phyloP scores from a whole-genome alignment of 2,329 filamentous ascomycete genomes.

The Diaporthe longicolla region DNA sequence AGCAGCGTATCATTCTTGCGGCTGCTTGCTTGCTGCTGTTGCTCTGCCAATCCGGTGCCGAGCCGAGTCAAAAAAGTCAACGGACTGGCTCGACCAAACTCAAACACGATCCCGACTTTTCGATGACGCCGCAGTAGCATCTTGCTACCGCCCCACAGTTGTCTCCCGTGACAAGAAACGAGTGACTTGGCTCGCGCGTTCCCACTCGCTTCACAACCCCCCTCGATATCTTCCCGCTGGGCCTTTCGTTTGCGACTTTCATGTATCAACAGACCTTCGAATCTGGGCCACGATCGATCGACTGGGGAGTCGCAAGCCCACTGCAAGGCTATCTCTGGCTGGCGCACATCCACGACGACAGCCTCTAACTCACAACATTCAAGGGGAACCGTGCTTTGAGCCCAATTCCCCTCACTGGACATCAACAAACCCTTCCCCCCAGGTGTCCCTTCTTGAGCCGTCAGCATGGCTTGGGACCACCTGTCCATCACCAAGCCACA shows the following conservation, averaged over 20 bases:
- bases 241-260: slow-evolving; percentile 39
- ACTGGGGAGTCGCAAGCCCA: slow-evolving; percentile 46
- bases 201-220: not conserved
- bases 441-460: slow-evolving; percentile 28
- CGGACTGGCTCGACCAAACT: slow-evolving; percentile 3
- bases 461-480: slow-evolving; percentile 82
- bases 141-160: slow-evolving; percentile 11
- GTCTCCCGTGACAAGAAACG: slow-evolving; percentile 12
- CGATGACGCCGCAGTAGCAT: slow-evolving; percentile 26
- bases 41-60: slow-evolving; percentile 16
- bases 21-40: slow-evolving; percentile 2
- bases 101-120: slow-evolving; percentile 4
- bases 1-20: slow-evolving; percentile 6
- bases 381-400: slow-evolving; percentile 10
- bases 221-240: not conserved
- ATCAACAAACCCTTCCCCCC: not conserved
- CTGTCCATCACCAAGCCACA: slow-evolving; percentile 93
- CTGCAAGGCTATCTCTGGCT: slow-evolving; percentile 25
- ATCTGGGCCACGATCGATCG: slow-evolving; percentile 46
- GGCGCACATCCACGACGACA: slow-evolving; percentile 8
- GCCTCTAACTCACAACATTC: not conserved
- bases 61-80: slow-evolving; percentile 18
- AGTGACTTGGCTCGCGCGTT: not conserved
- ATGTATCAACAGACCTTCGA: slow-evolving; percentile 45
- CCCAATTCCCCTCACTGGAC: not conserved